Conservation (phyloP, 805 yeast genomes). For the Kazachstania bromeliacearum region DNA sequence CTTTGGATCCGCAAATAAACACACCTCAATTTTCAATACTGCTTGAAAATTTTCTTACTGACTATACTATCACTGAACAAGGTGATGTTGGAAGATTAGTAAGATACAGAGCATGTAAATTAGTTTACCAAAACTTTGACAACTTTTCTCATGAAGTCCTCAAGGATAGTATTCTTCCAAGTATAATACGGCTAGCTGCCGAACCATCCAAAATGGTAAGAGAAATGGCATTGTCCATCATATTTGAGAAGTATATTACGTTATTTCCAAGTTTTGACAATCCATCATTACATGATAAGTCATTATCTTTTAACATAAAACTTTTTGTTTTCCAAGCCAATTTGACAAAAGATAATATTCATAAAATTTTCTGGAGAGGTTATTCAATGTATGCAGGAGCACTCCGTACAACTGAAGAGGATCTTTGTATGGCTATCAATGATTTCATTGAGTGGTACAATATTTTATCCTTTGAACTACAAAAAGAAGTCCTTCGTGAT, state of each 20-base stretch:
- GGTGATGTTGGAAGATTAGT: conserved; percentile 90
- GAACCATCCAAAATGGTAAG: conserved; percentile 47
- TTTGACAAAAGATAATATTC: background rate
- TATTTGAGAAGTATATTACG: background rate
- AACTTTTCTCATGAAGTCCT: background rate
- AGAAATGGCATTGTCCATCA: background rate
- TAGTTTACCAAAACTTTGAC: conserved; percentile 29
- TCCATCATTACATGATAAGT: background rate
- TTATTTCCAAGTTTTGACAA: background rate
- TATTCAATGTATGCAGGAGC: conserved; percentile 49
- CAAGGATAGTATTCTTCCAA: background rate
- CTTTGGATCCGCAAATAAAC: background rate
- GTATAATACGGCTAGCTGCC: conserved; percentile 42
- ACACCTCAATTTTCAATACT: background rate
- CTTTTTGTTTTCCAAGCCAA: conserved; percentile 1
- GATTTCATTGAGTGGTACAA: conserved; percentile 30
- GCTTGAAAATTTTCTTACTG: conserved; percentile 42
- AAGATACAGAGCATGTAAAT: conserved; percentile 40
- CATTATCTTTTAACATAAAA: background rate
- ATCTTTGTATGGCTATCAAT: conserved; percentile 36
- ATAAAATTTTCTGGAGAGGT: conserved; percentile 46
- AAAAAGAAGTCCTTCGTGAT: conserved; percentile 5
- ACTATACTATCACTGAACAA: conserved; percentile 66
- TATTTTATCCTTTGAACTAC: conserved; percentile 1
- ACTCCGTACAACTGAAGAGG: conserved; percentile 37